Evolutionary conservation across 2,329 filamentous ascomycete genomes (phyloP), one percentile per base, ranked within the genome.

Genomic region (Penicillium sp.): DNA sequence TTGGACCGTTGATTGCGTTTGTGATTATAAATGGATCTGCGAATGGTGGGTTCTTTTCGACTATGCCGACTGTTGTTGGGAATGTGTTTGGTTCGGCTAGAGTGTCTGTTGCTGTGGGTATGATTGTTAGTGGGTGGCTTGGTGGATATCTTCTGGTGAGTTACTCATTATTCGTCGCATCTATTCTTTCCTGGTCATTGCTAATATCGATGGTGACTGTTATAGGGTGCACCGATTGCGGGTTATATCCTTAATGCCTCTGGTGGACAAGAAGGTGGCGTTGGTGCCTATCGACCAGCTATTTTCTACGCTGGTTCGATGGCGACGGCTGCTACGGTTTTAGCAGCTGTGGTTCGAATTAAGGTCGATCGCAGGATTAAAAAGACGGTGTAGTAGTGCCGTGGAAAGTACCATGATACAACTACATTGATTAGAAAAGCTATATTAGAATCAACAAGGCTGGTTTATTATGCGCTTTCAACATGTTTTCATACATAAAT

Each of bases 1-100:
- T 89, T 1, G 84, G 76, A 0, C 85, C 86, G 0, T 70, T 89
- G 30, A 75, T 84, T 17, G 73, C 82, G 0, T 89, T 89, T 68
- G 84, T 84, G 9, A 76, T 88, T 6, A 75, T 89, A 24, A 89
- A 88, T 64, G 87, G 87, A 0, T 75, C 82, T 40, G 81, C 84
- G 5, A 89, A 88, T 66, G 87, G 87, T 0, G 86, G 84, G 0
- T 89, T 89, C 76, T 89, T 89, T 68, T 83, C 84, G 1, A 84
- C 84, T 0, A 87, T 89, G 80, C 87, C 87, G 0, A 88, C 87
- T 0, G 86, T 86, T 2, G 84, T 89, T 0, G 83, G 84, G 0
- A 86, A 83, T 65, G 81, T 86, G 0, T 88, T 88, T 74, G 86
- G 85, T 1, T 84, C 81, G 3, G 81, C 80, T 0, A 78, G 84